Evolutionary conservation across 768 basidiomycete species (phyloP).

Genomic region (Serendipita vermifera): DNA sequence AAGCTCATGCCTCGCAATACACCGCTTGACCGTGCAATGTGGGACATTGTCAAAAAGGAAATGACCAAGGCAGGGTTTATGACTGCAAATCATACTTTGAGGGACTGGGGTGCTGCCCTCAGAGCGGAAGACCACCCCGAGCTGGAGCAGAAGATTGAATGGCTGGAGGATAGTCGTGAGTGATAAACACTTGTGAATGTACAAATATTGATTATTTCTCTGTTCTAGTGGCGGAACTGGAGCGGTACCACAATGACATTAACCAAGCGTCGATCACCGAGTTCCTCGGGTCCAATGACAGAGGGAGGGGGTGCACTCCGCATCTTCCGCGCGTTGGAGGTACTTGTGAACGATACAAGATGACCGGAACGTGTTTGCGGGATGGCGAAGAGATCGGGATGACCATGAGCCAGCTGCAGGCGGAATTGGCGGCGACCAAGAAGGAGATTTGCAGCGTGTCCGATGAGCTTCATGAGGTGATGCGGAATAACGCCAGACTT

Average conservation of each 20-base stretch:
- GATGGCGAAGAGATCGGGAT: constrained; percentile 33
- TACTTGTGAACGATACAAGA: constrained; percentile 53
- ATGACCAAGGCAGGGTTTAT: constrained; percentile 69
- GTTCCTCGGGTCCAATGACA: constrained; percentile 71
- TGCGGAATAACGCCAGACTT: constrained; percentile 31
- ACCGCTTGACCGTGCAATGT: constrained; percentile 72
- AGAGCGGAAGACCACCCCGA: too few species aligned
- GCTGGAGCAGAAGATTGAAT: constrained; percentile 76
- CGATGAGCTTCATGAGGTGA: constrained; percentile 57
- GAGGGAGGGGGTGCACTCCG: constrained; percentile 61
- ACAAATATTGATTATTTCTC: constrained; percentile 3
- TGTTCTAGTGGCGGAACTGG: constrained; percentile 56
- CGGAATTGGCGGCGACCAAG: constrained; percentile 55
- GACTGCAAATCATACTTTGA: constrained; percentile 22
- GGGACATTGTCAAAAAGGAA: constrained; percentile 81
- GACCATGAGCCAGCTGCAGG: constrained; percentile 60
- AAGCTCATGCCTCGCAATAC: constrained; percentile 77
- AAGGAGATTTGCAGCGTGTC: constrained; percentile 61
- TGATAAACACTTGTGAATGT: not conserved
- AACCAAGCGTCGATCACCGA: constrained; percentile 78
- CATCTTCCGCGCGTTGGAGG: constrained; percentile 60
- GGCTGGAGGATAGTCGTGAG: constrained; percentile 72
- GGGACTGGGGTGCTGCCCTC: not conserved
- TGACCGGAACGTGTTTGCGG: constrained; percentile 41
- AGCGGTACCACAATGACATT: constrained; percentile 81